Conservation (phyloP, 441 rosid species). For the Gossypium schwendimanii region DNA sequence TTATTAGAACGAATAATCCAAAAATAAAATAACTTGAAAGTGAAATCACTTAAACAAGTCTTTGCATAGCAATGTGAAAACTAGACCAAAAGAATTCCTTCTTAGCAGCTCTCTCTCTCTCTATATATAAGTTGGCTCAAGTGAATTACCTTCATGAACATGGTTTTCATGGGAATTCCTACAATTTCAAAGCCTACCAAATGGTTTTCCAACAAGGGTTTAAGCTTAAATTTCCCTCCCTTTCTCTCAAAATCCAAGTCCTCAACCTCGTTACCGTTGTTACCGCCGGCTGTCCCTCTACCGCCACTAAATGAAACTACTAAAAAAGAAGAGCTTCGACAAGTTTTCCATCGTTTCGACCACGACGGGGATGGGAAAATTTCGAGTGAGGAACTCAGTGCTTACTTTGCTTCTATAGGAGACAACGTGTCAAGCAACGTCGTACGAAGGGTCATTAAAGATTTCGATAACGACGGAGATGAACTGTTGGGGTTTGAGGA, state of each 20-base stretch:
- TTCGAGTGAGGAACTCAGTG: constrained; percentile 53
- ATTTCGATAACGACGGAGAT: constrained; percentile 60
- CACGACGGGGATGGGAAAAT: constrained; percentile 59
- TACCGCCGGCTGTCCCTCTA: not conserved
- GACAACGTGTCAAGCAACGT: constrained; percentile 55
- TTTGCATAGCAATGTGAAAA: not conserved
- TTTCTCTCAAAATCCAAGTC: constrained; percentile 18
- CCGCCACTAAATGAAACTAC: not conserved
- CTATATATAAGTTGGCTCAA: not conserved
- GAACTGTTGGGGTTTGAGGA: constrained; percentile 53
- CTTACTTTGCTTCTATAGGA: constrained; percentile 62
- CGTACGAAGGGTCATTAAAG: constrained; percentile 47
- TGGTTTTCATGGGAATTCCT: constrained; percentile 11
- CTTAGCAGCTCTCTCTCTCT: not conserved
- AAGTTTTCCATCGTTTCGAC: constrained; percentile 56
- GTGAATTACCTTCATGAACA: not conserved
- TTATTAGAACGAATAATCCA: too few species aligned
- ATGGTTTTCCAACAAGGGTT: constrained; percentile 20
- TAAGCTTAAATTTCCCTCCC: constrained; percentile 14
- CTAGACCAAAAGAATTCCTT: not conserved
- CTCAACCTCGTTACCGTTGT: not conserved
- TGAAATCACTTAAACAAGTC: too few species aligned
- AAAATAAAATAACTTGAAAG: too few species aligned
- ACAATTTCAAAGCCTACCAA: constrained; percentile 11
- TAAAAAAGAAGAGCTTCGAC: constrained; percentile 34